A percentile compares a stretch with the other conserved stretches of the same genome.
Conservation (phyloP, 2,329 filamentous ascomycete genomes). For the Teratosphaeria gauchensis region DNA sequence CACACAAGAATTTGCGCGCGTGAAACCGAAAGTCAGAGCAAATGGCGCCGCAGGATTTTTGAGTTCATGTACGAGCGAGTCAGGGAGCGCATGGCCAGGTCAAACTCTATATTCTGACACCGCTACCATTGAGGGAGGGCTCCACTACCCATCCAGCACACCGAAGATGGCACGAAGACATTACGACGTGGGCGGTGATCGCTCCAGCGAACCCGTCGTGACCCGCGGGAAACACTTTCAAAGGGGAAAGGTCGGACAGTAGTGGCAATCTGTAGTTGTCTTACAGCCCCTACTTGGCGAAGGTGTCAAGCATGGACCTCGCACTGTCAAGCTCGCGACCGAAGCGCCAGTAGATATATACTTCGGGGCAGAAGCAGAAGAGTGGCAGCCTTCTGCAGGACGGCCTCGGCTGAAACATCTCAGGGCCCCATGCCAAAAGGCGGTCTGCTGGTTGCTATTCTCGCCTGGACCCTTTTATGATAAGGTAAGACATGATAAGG, state of each 20-base stretch:
- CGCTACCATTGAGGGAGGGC: background rate
- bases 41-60: background rate
- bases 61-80: background rate
- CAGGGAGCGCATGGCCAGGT: background rate
- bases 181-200: background rate
- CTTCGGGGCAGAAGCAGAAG: background rate
- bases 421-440: background rate
- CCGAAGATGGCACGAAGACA: background rate
- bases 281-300: background rate
- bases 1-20: background rate
- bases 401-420: background rate
- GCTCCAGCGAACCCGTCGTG: background rate
- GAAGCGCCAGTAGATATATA: background rate
- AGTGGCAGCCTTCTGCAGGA: background rate
- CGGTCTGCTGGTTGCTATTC: background rate
- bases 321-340: background rate
- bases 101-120: background rate
- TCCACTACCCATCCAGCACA: background rate
- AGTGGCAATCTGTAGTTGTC: background rate
- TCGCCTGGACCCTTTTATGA: background rate
- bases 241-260: background rate
- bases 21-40: background rate
- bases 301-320: background rate
- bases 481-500: background rate
- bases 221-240: background rate